These are phyloP conservation scores for Thelonectria olida DNA, from an alignment of 2,329 filamentous ascomycete genomes.

Conservation along the genomic window DNA sequence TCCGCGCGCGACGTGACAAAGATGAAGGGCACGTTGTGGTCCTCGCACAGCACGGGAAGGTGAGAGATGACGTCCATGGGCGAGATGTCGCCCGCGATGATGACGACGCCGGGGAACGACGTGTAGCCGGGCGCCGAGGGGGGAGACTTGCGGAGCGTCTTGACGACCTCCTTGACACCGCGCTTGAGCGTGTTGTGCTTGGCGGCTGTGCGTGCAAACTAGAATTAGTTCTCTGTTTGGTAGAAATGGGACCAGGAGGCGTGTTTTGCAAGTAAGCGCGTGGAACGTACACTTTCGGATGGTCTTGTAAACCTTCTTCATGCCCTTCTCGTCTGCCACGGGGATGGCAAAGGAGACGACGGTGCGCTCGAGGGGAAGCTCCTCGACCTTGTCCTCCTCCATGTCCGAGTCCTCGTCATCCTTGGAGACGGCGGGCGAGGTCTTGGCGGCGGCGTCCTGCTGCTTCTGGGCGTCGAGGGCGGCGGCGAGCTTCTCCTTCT, in stretches of 20 bases:
- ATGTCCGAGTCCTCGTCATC: conserved; percentile 56
- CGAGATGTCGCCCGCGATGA: conserved; percentile 97
- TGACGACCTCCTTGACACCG: conserved; percentile 98
- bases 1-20: conserved; percentile 93
- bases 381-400: conserved; percentile 56
- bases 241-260: not conserved
- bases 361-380: conserved; percentile 59
- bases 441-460: conserved; percentile 61
- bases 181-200: conserved; percentile 96
- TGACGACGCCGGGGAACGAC: conserved; percentile 77
- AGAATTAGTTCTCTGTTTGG: conserved; percentile 23
- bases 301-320: conserved; percentile 69
- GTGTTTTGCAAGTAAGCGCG: not conserved
- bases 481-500: conserved; percentile 77
- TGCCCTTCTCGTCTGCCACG: conserved; percentile 80
- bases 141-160: conserved; percentile 93
- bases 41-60: conserved; percentile 96
- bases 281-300: conserved; percentile 62
- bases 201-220: conserved; percentile 69
- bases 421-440: conserved; percentile 49
- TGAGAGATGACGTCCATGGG: conserved; percentile 99
- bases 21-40: conserved; percentile 96
- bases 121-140: conserved; percentile 71
- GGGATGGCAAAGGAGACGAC: conserved; percentile 87
- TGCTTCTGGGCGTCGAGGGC: conserved; percentile 71